phyloP scores from a whole-genome alignment of 1,139 yeast species.

The Hyphopichia fennica region DNA sequence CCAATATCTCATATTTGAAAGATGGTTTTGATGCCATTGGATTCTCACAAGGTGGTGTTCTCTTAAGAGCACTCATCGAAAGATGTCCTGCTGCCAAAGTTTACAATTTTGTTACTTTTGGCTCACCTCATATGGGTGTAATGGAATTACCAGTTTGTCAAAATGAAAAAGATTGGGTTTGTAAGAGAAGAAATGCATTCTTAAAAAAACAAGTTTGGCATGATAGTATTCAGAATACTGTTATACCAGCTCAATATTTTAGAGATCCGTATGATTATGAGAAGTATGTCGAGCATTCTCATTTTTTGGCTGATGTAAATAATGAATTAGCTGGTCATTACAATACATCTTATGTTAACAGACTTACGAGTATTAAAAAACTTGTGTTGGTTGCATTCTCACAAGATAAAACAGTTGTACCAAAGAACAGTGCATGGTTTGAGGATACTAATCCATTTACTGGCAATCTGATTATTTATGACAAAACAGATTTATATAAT shows the following conservation, averaged over 20 bases:
- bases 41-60: slow-evolving; percentile 80
- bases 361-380: slow-evolving; percentile 44
- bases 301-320: slow-evolving; percentile 63
- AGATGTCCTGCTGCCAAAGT: slow-evolving; percentile 51
- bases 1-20: slow-evolving; percentile 37
- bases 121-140: slow-evolving; percentile 82
- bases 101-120: slow-evolving; percentile 65
- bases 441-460: slow-evolving; percentile 50
- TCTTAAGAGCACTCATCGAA: slow-evolving; percentile 65
- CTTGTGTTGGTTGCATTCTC: slow-evolving; percentile 62
- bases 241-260: slow-evolving; percentile 77
- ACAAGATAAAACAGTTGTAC: slow-evolving; percentile 67
- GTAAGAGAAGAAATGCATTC: slow-evolving; percentile 54
- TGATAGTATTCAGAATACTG: slow-evolving; percentile 52
- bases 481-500: slow-evolving; percentile 48
- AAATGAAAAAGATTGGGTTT: slow-evolving; percentile 55
- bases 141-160: slow-evolving; percentile 66
- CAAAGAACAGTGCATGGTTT: slow-evolving; percentile 72
- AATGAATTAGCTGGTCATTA: slow-evolving; percentile 48
- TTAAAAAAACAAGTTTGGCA: slow-evolving; percentile 65
- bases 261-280: slow-evolving; percentile 53
- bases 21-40: slow-evolving; percentile 75
- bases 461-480: slow-evolving; percentile 46
- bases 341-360: slow-evolving; percentile 37
- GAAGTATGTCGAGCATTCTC: slow-evolving; percentile 49